Percentiles rank a stretch among this genome's conserved stretches.
These are phyloP conservation scores for Cercospora brassicicola DNA, from an alignment of 2,329 filamentous ascomycete genomes.

Conservation along the genomic window DNA sequence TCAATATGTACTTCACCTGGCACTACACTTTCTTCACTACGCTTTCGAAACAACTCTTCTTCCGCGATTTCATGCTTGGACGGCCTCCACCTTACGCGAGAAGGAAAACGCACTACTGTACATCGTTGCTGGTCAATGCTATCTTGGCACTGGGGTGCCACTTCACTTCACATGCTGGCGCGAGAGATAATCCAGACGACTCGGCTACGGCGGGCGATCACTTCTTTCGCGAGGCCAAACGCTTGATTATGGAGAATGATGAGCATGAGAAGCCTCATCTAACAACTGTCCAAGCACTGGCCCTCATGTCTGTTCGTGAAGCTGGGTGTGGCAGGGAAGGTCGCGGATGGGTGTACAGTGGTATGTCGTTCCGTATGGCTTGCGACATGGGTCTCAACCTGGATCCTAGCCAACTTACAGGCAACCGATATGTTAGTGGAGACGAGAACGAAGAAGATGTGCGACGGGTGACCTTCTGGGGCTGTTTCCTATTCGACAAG, in stretches of 20 bases:
- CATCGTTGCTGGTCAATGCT: slow-evolving; percentile 83
- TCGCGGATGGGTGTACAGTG: slow-evolving; percentile 97
- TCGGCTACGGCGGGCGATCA: slow-evolving; percentile 88
- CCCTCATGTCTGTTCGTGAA: slow-evolving; percentile 93
- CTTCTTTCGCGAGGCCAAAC: slow-evolving; percentile 92
- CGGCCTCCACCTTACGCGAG: slow-evolving; percentile 53
- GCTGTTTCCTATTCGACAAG: slow-evolving; percentile 97
- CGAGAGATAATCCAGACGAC: slow-evolving; percentile 69
- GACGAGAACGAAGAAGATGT: slow-evolving; percentile 86
- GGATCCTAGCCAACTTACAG: slow-evolving; percentile 67
- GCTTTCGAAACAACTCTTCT: slow-evolving; percentile 81
- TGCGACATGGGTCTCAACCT: slow-evolving; percentile 90
- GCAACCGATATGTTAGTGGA: slow-evolving; percentile 42
- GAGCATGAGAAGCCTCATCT: slow-evolving; percentile 87
- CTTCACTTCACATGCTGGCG: slow-evolving; percentile 76
- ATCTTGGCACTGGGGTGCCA: slow-evolving; percentile 93
- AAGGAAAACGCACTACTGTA: slow-evolving; percentile 73
- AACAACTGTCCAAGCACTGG: slow-evolving; percentile 88
- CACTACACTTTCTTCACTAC: slow-evolving; percentile 97
- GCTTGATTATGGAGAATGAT: slow-evolving; percentile 84
- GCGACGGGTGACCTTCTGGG: slow-evolving; percentile 91
- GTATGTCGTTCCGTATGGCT: slow-evolving; percentile 98
- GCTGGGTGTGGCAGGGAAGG: slow-evolving; percentile 91
- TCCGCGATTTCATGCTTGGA: slow-evolving; percentile 77
- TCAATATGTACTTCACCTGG: slow-evolving; percentile 98